phyloP scores from a whole-genome alignment of 2,329 filamentous ascomycete genomes.

The Paracoccidioides lutzii region DNA sequence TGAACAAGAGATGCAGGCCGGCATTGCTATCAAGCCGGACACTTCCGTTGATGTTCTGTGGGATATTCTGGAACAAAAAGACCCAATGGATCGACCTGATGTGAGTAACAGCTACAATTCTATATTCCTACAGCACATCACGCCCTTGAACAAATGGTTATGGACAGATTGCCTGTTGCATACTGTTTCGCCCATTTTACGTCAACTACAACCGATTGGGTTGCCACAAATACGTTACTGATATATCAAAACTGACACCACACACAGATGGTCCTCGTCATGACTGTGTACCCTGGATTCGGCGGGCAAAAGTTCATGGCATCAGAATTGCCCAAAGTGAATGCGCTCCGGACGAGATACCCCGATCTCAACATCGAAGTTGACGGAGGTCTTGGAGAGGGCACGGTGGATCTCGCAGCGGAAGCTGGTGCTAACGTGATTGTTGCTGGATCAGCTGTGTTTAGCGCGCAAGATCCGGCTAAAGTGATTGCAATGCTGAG shows the following conservation, averaged over 20 bases:
- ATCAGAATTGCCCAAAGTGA: conserved; percentile 85
- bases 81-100: conserved; percentile 70
- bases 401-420: conserved; percentile 85
- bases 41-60: conserved; percentile 85
- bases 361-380: conserved; percentile 94
- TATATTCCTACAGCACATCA: not conserved
- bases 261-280: conserved; percentile 87
- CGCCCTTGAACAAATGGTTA: not conserved
- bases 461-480: conserved; percentile 75
- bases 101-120: conserved; percentile 42
- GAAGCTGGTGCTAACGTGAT: conserved; percentile 97
- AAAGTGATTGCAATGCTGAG: conserved; percentile 76
- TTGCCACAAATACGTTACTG: not conserved
- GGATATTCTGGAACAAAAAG: conserved; percentile 65
- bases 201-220: not conserved
- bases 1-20: conserved; percentile 72
- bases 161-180: not conserved
- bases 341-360: conserved; percentile 68
- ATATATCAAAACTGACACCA: not conserved
- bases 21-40: conserved; percentile 88
- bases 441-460: conserved; percentile 90
- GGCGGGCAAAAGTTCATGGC: conserved; percentile 98
- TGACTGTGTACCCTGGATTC: conserved; percentile 97
- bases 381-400: conserved; percentile 77
- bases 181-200: too few species aligned